phyloP scores from a whole-genome alignment of 139 green algal genomes.

The Tetratostichococcus sp. region DNA sequence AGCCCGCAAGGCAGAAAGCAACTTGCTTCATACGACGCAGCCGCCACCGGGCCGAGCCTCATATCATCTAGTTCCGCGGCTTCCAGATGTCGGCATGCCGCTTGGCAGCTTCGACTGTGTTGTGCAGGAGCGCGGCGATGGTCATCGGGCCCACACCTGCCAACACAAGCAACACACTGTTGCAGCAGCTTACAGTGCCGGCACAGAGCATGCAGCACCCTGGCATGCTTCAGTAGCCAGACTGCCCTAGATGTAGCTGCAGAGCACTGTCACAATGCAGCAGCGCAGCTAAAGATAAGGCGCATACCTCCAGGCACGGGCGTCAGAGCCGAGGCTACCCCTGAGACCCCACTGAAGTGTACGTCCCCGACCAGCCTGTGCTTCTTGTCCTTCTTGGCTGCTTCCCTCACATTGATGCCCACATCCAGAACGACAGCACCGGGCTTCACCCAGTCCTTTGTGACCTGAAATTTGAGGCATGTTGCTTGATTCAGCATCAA shows the following conservation, averaged over 20 bases:
- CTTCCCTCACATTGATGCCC: slow-evolving; percentile 89
- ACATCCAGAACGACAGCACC: slow-evolving; percentile 92
- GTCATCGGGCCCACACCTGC: slow-evolving; percentile 97
- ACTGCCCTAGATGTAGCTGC: too few relatives aligned
- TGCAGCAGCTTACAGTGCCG: too few relatives aligned
- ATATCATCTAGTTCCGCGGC: neutral
- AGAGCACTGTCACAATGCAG: slow-evolving; percentile 37
- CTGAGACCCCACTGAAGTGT: slow-evolving; percentile 54
- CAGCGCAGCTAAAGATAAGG: too few relatives aligned
- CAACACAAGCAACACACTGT: too few relatives aligned
- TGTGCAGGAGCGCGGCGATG: slow-evolving; percentile 91
- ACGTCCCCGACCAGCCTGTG: slow-evolving; percentile 90
- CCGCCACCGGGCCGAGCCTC: too few relatives aligned
- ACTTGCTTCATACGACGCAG: too few relatives aligned
- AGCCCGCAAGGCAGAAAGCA: too few relatives aligned
- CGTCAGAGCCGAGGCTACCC: slow-evolving; percentile 78
- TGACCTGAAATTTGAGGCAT: slow-evolving; percentile 13
- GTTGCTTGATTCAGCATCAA: too few relatives aligned
- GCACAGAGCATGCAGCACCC: too few relatives aligned
- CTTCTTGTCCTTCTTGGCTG: neutral
- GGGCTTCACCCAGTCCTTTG: slow-evolving; percentile 88
- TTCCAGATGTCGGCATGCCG: neutral
- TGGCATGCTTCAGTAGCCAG: too few relatives aligned
- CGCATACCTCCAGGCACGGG: slow-evolving; percentile 93
- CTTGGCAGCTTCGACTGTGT: slow-evolving; percentile 35